A percentile compares a stretch with the other conserved stretches of the same genome.
Evolutionary conservation across 148 eudicot species (phyloP).

Genomic region (Polygonum maritimum): DNA sequence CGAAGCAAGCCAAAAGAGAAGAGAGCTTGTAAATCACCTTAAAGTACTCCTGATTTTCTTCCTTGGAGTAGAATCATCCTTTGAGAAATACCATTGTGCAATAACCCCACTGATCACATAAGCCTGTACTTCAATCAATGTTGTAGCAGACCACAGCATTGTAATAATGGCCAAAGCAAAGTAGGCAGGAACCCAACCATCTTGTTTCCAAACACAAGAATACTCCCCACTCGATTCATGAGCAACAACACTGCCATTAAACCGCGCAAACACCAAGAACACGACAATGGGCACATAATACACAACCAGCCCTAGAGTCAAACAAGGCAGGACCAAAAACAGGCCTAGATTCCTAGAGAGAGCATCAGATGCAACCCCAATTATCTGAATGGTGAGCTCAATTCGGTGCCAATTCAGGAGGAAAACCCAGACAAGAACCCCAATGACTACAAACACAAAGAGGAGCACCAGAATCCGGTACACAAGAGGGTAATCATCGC

Average conservation of each 20-base stretch:
- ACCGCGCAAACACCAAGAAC: constrained; percentile 67
- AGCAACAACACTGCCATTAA: constrained; percentile 71
- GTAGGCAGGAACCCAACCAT: constrained; percentile 86
- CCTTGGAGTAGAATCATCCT: constrained; percentile 51
- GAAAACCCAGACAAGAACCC: constrained; percentile 81
- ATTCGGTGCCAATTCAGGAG: constrained; percentile 77
- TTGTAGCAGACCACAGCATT: constrained; percentile 80
- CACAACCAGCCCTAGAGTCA: constrained; percentile 55
- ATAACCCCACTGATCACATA: constrained; percentile 87
- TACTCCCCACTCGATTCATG: constrained; percentile 42
- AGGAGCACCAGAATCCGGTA: constrained; percentile 62
- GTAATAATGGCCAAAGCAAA: constrained; percentile 75
- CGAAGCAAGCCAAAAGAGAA: background rate
- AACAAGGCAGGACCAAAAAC: constrained; percentile 66
- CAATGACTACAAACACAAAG: constrained; percentile 65
- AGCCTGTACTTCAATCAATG: constrained; percentile 66
- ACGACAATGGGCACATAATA: constrained; percentile 79
- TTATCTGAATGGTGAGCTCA: constrained; percentile 68
- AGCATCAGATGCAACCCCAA: constrained; percentile 68
- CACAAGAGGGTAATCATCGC: constrained; percentile 51
- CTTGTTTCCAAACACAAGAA: constrained; percentile 76
- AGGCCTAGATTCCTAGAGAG: constrained; percentile 65
- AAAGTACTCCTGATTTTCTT: constrained; percentile 58
- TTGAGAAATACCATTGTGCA: constrained; percentile 96
- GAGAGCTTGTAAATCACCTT: constrained; percentile 40